These are phyloP conservation scores for Blastocystis sp. DNA, from an alignment of 352 stramenopile species.

Conservation along the genomic window DNA sequence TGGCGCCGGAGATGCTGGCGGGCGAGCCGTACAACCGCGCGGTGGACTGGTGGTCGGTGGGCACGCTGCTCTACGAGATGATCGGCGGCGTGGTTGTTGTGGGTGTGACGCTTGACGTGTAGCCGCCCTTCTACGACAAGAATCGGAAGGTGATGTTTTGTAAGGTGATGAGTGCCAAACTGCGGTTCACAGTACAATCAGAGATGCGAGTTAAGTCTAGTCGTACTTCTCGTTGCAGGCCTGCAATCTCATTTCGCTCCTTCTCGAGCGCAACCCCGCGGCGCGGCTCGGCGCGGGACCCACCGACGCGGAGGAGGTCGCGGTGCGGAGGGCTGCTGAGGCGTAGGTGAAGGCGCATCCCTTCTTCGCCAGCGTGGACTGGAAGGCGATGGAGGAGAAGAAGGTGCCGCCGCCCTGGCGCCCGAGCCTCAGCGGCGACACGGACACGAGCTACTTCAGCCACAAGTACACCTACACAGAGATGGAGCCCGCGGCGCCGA, in stretches of 20 bases:
- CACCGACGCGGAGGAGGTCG: slow-evolving; percentile 48
- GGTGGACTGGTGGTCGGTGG: slow-evolving; percentile 86
- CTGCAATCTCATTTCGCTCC: slow-evolving; percentile 39
- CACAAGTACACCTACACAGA: slow-evolving; percentile 81
- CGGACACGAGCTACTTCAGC: slow-evolving; percentile 88
- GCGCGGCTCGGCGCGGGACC: slow-evolving; percentile 33
- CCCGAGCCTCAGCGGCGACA: slow-evolving; percentile 68
- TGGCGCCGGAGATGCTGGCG: slow-evolving; percentile 82
- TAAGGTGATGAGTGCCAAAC: slow-evolving; percentile 78
- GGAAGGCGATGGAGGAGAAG: slow-evolving; percentile 80
- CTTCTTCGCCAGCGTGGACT: slow-evolving; percentile 82
- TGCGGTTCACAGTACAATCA: slow-evolving; percentile 26
- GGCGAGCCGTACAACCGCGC: slow-evolving; percentile 73
- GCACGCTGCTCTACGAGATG: slow-evolving; percentile 87
- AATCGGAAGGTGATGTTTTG: slow-evolving; percentile 90
- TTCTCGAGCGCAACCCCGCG: slow-evolving; percentile 36
- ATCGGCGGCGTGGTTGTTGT: slow-evolving; percentile 77
- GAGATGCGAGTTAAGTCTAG: not conserved
- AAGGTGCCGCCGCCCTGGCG: slow-evolving; percentile 85
- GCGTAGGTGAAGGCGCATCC: slow-evolving; percentile 79
- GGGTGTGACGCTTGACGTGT: slow-evolving; percentile 71
- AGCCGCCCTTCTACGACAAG: slow-evolving; percentile 89
- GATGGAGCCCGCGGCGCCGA: not conserved
- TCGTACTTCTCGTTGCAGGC: slow-evolving; percentile 17
- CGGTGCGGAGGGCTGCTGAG: slow-evolving; percentile 24